Evolutionary conservation across 352 stramenopile species (phyloP), one percentile per base, ranked within the genome.

Genomic region (Phytopythium cucurbitacearum): DNA sequence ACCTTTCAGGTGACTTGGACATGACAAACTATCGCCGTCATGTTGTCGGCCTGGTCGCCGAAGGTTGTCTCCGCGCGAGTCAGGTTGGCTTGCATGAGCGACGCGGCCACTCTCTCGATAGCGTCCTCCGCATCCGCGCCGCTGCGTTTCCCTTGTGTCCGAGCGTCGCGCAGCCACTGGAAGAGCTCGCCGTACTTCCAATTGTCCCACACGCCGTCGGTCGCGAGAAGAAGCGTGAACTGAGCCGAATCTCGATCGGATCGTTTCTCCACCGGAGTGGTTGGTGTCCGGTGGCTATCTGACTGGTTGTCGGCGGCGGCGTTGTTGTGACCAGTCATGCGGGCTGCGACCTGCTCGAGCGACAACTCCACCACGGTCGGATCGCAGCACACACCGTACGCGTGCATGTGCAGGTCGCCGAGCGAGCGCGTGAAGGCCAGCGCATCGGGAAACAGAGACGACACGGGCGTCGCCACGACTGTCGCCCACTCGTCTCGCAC

Each of bases 401-500:
- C 65, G 61, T 96, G 87, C 67, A 96, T 89, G 62, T 96, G 81
- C 45, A 95, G 86, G 49, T 96, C 87, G 1, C 87, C 87, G 3
- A 96, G 65, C 12, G 83, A 95, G 0, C 88, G 76, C 15, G 88
- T 97, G 59, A 96, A 97, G 6, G 88, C 88, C 5, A 97, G 58
- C 0, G 85, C 80, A 34, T 97, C 87, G 2, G 89, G 78, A 38
- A 85, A 95, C 5, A 71, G 58, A 5, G 83, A 73, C 6, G 72
- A 70, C 1, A 66, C 48, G 1, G 88, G 87, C 5, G 87, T 92
- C 5, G 76, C 72, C 21, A 95, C 82, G 4, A 96, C 71, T 13
- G 81, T 91, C 1, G 87, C 88, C 86, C 86, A 96, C 60, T 97
- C 87, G n/a, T 95, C 78, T 35, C 88, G 76, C n/a, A 96, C 85